phyloP scores from a whole-genome alignment of 306 rosid species.

The Castanospermum australe region DNA sequence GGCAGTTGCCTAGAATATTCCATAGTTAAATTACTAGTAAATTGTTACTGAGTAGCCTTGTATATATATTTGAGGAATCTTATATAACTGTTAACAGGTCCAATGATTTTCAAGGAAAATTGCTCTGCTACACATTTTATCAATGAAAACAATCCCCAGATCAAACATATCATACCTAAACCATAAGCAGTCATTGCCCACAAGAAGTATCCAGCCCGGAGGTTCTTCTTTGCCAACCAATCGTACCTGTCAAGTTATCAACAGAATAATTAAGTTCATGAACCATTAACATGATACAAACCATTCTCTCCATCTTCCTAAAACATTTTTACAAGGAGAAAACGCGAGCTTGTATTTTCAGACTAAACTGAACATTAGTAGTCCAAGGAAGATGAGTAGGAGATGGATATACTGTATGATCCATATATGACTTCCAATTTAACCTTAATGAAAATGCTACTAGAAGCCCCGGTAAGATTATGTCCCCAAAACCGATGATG shows the following conservation, averaged over 20 bases:
- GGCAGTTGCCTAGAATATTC: not conserved
- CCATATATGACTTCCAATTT: slow-evolving; percentile 25
- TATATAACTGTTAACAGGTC: not conserved
- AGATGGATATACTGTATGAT: slow-evolving; percentile 1
- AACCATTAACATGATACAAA: not conserved
- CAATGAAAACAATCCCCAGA: not conserved
- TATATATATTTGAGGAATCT: not conserved
- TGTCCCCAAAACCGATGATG: slow-evolving; percentile 96
- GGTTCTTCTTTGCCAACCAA: slow-evolving; percentile 88
- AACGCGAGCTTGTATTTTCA: not conserved
- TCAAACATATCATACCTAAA: slow-evolving; percentile 63
- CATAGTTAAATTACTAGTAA: not conserved
- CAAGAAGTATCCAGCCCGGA: slow-evolving; percentile 79
- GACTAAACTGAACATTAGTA: not conserved
- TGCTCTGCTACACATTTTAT: slow-evolving; percentile 6
- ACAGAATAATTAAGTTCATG: slow-evolving; percentile 21
- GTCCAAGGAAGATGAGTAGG: not conserved
- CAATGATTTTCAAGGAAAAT: not conserved
- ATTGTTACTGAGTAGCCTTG: not conserved
- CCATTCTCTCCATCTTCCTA: slow-evolving; percentile 1
- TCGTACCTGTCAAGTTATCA: slow-evolving; percentile 66
- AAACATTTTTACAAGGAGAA: slow-evolving; percentile 11
- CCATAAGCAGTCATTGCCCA: slow-evolving; percentile 99
- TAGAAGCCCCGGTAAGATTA: slow-evolving; percentile 90
- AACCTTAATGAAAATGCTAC: slow-evolving; percentile 97